Evolutionary conservation across 2,329 filamentous ascomycete species (phyloP), one percentile per base, ranked within the genome.

Genomic region (Neopestalotiopsis rosae): DNA sequence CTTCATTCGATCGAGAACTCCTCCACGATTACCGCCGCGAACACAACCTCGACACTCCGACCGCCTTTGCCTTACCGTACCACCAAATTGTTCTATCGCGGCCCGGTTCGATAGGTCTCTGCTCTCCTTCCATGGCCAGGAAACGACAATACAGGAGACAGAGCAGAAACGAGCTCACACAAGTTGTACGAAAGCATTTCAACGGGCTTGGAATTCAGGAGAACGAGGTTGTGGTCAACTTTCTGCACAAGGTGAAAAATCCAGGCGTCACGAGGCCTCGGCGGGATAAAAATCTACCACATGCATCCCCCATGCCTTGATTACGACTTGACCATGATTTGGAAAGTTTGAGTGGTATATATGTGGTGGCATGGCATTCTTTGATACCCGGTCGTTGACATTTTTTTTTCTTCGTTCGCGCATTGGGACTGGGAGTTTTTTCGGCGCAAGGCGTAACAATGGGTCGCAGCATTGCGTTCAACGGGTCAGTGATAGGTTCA

Each of bases 151-250:
- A 90, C 75, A 84, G 90, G 66, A 86, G 91, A 67, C 90, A 94
- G 77, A 88, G 87, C 75, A 92, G 92, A 77, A 90, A 94, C 49
- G 88, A 92, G 72, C 84, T 97, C 67, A 91, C 92, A 9, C 86
- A 90, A 72, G 86, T 89, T 1, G 91, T 95, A 63, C 87, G 93
- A 72, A 95, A 94, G 79, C 92, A 96, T 80, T 96, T 96, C 82
- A 96, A 96, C 77, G 90, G 89, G 42, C 86, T 93, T 72, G 92
- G 91, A 17, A 89, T 95, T 56, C 91, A 90, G 72, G 94, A 97
- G 82, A 94, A 91, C 77, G 93, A 96, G 74, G 91, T 94, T 72
- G 92, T 96, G 68, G 92, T 95, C 68, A 92, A 93, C 72, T 89
- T 94, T 77, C 84, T 94, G 70, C 93, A 94, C 84, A 92, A 90